Percentiles rank a stretch among this genome's conserved stretches.
Evolutionary conservation across 2,329 filamentous ascomycete species (phyloP).

Genomic region (Alternaria solani): DNA sequence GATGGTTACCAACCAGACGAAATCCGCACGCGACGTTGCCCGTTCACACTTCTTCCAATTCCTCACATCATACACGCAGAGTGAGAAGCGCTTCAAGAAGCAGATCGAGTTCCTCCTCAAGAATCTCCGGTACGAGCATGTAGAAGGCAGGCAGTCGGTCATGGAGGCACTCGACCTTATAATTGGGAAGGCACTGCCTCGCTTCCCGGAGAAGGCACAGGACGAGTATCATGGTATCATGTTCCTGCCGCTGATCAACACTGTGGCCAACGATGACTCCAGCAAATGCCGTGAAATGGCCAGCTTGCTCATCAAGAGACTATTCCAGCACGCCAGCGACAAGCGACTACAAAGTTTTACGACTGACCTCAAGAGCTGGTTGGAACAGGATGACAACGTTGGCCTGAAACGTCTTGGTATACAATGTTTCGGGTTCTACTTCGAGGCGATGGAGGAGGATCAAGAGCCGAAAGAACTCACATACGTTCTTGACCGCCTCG

Average conservation of each 20-base stretch:
- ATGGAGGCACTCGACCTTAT: constrained; percentile 90
- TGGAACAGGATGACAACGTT: constrained; percentile 75
- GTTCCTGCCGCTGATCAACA: constrained; percentile 85
- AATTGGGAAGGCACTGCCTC: constrained; percentile 71
- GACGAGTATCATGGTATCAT: constrained; percentile 82
- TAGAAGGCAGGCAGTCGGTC: constrained; percentile 87
- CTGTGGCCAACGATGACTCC: constrained; percentile 88
- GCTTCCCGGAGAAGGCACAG: constrained; percentile 71
- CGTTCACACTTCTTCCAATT: constrained; percentile 94
- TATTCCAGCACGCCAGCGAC: constrained; percentile 79
- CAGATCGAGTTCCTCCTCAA: constrained; percentile 88
- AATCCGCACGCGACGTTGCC: constrained; percentile 84
- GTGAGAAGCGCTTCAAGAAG: constrained; percentile 85
- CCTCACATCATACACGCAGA: constrained; percentile 91
- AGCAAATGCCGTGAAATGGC: constrained; percentile 85
- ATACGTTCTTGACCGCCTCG: constrained; percentile 62
- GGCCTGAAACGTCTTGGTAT: constrained; percentile 76
- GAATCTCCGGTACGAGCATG: constrained; percentile 89
- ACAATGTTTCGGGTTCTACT: constrained; percentile 83
- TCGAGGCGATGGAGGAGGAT: constrained; percentile 65
- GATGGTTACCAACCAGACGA: constrained; percentile 96
- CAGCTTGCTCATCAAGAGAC: constrained; percentile 77
- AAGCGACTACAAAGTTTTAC: constrained; percentile 77
- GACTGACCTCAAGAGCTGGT: constrained; percentile 74
- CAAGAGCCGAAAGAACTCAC: constrained; percentile 71